Percentiles rank a stretch among this genome's conserved stretches.
Evolutionary conservation across 148 eudicot genomes (phyloP).

Genomic region (Rhododendron ovatum): DNA sequence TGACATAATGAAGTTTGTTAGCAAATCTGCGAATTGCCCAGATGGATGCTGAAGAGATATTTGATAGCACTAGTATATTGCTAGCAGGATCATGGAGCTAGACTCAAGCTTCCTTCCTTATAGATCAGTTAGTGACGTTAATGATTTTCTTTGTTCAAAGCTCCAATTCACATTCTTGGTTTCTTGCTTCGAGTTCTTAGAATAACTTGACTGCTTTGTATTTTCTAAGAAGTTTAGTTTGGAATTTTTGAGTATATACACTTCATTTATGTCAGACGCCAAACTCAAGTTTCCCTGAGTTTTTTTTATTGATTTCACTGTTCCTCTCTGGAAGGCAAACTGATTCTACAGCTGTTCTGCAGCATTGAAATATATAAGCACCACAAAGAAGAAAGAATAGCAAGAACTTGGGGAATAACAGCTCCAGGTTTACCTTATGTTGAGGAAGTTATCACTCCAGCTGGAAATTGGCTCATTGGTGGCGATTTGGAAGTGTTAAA

Average conservation of each 20-base stretch:
- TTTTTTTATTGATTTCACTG: neutral
- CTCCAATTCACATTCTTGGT: neutral
- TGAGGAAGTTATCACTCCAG: slow-evolving; percentile 59
- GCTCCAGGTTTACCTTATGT: slow-evolving; percentile 86
- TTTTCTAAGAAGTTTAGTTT: neutral
- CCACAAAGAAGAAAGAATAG: slow-evolving; percentile 88
- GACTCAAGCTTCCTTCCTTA: neutral
- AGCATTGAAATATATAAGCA: slow-evolving; percentile 97
- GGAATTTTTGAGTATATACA: neutral
- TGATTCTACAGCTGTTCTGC: slow-evolving; percentile 9
- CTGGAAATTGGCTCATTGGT: slow-evolving; percentile 89
- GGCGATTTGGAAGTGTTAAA: slow-evolving; percentile 82
- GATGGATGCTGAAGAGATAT: slow-evolving; percentile 1
- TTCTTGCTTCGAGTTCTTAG: neutral
- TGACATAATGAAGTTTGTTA: neutral
- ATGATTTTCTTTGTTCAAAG: neutral
- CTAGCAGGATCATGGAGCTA: neutral
- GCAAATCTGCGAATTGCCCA: neutral
- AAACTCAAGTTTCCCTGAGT: neutral
- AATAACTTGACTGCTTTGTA: neutral
- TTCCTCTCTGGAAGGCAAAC: neutral
- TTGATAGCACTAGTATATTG: neutral
- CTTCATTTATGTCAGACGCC: neutral
- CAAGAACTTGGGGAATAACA: slow-evolving; percentile 97
- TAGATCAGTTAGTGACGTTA: neutral